Evolutionary conservation across 768 basidiomycete genomes (phyloP).

Genomic region (Strobilomyces dryophilus): DNA sequence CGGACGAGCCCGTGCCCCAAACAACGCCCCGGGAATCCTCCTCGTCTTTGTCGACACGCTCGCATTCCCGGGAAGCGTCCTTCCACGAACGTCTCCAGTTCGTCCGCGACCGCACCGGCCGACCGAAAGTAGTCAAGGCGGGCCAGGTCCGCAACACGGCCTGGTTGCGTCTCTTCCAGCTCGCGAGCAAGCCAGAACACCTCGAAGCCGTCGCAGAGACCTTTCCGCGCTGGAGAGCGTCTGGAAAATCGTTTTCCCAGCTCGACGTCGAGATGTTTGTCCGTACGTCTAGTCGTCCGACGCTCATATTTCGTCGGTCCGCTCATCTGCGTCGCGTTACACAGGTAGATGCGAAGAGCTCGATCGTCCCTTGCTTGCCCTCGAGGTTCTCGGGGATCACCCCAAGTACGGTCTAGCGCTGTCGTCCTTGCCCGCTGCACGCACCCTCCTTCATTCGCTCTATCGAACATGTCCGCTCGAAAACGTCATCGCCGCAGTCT

Average conservation of each 20-base stretch:
- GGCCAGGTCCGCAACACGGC: constrained; percentile 41
- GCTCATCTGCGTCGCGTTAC: neutral
- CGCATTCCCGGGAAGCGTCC: constrained; percentile 16
- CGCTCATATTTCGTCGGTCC: neutral
- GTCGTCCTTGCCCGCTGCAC: constrained; percentile 44
- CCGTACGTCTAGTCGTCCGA: constrained; percentile 39
- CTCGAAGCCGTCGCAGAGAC: constrained; percentile 42
- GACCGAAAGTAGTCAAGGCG: constrained; percentile 24
- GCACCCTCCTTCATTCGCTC: constrained; percentile 54
- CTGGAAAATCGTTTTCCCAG: constrained; percentile 36
- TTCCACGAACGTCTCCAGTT: constrained; percentile 25
- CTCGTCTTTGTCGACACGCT: neutral
- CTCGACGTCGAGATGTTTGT: constrained; percentile 47
- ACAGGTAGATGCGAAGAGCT: constrained; percentile 63
- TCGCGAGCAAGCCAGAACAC: constrained; percentile 48
- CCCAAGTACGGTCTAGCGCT: constrained; percentile 57
- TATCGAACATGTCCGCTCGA: constrained; percentile 44
- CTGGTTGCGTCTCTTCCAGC: constrained; percentile 49
- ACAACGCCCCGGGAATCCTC: neutral
- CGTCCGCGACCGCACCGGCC: constrained; percentile 27
- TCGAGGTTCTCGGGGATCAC: constrained; percentile 59
- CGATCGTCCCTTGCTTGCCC: constrained; percentile 48
- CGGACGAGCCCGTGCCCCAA: constrained; percentile 1
- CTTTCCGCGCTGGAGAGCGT: constrained; percentile 49
- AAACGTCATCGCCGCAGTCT: constrained; percentile 45